A percentile compares a stretch with the other conserved stretches of the same genome.
Evolutionary conservation across 495 filamentous ascomycete genomes (phyloP).

Genomic region (Aspergillus asperescens): DNA sequence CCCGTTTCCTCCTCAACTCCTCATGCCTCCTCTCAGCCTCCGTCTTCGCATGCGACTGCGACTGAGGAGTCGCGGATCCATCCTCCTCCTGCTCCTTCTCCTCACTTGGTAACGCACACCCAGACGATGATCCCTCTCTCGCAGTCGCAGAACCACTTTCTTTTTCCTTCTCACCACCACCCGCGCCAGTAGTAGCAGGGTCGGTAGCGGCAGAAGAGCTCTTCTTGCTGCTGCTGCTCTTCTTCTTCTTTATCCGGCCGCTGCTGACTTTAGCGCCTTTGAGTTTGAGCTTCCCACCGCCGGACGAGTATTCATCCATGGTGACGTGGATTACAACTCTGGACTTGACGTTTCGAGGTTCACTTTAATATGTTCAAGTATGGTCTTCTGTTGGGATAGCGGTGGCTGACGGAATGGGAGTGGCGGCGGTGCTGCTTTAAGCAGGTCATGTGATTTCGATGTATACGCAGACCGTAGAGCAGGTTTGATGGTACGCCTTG

Average conservation of each 20-base stretch:
- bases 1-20: slow-evolving; percentile 72
- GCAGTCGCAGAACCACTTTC: background rate
- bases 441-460: background rate
- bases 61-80: background rate
- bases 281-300: slow-evolving; percentile 68
- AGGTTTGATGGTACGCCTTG: no score
- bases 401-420: slow-evolving; percentile 2
- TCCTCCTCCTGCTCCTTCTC: slow-evolving; percentile 9
- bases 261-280: slow-evolving; percentile 63
- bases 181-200: background rate
- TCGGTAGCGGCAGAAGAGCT: slow-evolving; percentile 37
- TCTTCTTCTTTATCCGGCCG: slow-evolving; percentile 50
- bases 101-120: background rate
- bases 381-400: no score
- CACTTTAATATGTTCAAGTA: no score
- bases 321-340: background rate
- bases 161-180: background rate
- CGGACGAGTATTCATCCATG: slow-evolving; percentile 62
- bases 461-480: no score
- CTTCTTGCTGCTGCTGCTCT: slow-evolving; percentile 63
- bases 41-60: slow-evolving; percentile 55
- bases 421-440: background rate
- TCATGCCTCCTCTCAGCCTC: slow-evolving; percentile 78
- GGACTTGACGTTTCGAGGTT: background rate
- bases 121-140: background rate